Base-by-base conservation (phyloP, 345 rosid species). In the Rhodomyrtus tomentosa region DNA sequence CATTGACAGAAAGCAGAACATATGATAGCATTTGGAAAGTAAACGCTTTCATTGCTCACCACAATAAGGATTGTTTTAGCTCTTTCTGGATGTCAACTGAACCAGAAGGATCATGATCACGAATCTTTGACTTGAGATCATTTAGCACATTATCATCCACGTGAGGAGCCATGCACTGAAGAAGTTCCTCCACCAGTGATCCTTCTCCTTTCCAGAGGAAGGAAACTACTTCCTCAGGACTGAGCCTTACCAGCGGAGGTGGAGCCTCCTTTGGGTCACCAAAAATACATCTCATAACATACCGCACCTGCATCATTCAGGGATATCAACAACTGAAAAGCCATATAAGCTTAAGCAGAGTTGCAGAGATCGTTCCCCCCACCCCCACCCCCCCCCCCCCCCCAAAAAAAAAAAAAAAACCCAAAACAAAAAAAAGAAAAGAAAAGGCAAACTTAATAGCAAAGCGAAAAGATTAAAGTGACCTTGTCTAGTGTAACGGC, bases 401-500 rank as follows among this genome's bases (percentile, higher is more conserved):
- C 55, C 72, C 72, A 40, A 36, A 86, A 5, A 51, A 22, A 38
- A 14, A 32, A 24, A n/a, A 80, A 56, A 13, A n/a, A 13, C 55
- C 72, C 72, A 40, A 36, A 86, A 5, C 55, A 22, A 38, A 14
- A 32, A 24, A n/a, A 80, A 56, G 7, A n/a, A 13, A n/a, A 29
- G 52, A 32, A 80, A 36, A 50, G 38, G 82, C 22, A n/a, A 55
- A 8, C 27, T 74, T 16, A 48, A 82, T 13, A 82, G 50, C 32
- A 24, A 82, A 82, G 25, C 25, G 1, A 48, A 82, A 56, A 82
- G 52, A 32, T 74, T 36, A 9, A 22, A 88, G 79, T 86, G 87
- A 98, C 99, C 99, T 98, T 98, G 91, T 98, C 99, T 87, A 98
- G 98, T 85, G 99, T 98, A 72, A 95, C 90, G 51, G 99, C 99